Evolutionary conservation across 108 stramenopile species (phyloP).

Genomic region (Stephanodiscus triporus): DNA sequence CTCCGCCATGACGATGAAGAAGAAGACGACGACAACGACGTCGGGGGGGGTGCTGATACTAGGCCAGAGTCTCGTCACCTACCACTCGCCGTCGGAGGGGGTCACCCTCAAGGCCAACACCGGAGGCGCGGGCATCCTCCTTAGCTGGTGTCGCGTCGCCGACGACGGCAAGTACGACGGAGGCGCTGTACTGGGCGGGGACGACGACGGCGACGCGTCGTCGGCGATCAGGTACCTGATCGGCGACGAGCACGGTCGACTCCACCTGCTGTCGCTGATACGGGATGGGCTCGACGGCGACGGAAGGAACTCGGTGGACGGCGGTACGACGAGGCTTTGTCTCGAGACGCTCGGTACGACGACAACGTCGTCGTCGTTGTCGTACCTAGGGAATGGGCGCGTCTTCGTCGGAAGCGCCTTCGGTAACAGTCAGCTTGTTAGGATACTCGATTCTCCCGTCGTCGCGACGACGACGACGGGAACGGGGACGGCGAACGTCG

Average conservation of each 20-base stretch:
- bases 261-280: constrained; percentile 80
- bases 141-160: constrained; percentile 48
- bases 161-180: constrained; percentile 14
- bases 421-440: constrained; percentile 92
- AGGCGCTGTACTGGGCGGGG: constrained; percentile 25
- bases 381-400: constrained; percentile 87
- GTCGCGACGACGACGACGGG: constrained; percentile 17
- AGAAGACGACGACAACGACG: not conserved
- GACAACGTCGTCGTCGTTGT: constrained; percentile 63
- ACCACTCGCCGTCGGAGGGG: constrained; percentile 42
- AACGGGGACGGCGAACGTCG: not conserved
- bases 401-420: constrained; percentile 90
- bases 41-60: constrained; percentile 79
- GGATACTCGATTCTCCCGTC: constrained; percentile 84
- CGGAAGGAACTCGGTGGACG: constrained; percentile 3
- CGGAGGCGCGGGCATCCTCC: constrained; percentile 20
- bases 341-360: constrained; percentile 83
- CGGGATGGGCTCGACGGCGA: constrained; percentile 26
- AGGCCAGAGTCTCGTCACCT: constrained; percentile 83
- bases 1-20: not conserved
- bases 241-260: constrained; percentile 85
- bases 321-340: constrained; percentile 59
- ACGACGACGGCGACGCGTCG: constrained; percentile 25
- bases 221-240: constrained; percentile 77
- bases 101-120: not conserved